These are phyloP conservation scores for Xylaria sp. DNA, from an alignment of 2,329 filamentous ascomycete genomes.

Conservation along the genomic window DNA sequence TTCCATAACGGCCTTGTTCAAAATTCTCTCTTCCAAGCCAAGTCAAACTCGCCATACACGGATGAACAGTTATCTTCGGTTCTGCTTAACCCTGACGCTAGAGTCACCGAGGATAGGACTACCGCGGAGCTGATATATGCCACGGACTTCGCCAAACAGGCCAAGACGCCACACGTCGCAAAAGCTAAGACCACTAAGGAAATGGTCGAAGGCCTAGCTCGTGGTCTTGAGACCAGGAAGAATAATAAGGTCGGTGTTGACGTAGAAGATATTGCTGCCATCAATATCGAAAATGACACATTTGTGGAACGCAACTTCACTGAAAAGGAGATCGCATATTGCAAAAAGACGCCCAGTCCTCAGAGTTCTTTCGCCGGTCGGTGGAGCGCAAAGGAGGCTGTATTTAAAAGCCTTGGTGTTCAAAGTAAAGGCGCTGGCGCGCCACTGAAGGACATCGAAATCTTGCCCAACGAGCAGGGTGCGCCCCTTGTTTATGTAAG, in stretches of 20 bases:
- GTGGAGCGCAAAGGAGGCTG: slow-evolving; percentile 98
- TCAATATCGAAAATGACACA: slow-evolving; percentile 94
- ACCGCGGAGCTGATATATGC: slow-evolving; percentile 81
- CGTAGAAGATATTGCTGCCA: slow-evolving; percentile 85
- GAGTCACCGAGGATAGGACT: slow-evolving; percentile 88
- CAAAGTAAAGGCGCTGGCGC: slow-evolving; percentile 88
- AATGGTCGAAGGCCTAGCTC: slow-evolving; percentile 81
- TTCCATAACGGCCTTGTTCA: slow-evolving; percentile 99
- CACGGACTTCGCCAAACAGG: slow-evolving; percentile 73
- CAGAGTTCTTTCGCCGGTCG: slow-evolving; percentile 93
- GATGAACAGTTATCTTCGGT: slow-evolving; percentile 87
- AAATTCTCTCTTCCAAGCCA: slow-evolving; percentile 97
- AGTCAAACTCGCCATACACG: slow-evolving; percentile 88
- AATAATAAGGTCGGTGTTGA: slow-evolving; percentile 92
- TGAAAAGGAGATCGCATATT: slow-evolving; percentile 83
- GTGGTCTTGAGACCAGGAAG: slow-evolving; percentile 59
- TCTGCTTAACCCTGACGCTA: slow-evolving; percentile 92
- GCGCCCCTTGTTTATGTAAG: slow-evolving; percentile 88
- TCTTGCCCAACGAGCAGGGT: slow-evolving; percentile 81
- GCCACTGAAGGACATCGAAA: slow-evolving; percentile 93
- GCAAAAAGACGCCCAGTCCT: slow-evolving; percentile 79
- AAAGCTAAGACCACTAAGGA: slow-evolving; percentile 73
- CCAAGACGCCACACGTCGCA: slow-evolving; percentile 60
- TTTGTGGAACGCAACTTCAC: slow-evolving; percentile 98
- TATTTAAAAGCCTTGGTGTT: slow-evolving; percentile 96